Evolutionary conservation across 2,329 filamentous ascomycete genomes (phyloP).

Genomic region (Arthrinium puccinioides): DNA sequence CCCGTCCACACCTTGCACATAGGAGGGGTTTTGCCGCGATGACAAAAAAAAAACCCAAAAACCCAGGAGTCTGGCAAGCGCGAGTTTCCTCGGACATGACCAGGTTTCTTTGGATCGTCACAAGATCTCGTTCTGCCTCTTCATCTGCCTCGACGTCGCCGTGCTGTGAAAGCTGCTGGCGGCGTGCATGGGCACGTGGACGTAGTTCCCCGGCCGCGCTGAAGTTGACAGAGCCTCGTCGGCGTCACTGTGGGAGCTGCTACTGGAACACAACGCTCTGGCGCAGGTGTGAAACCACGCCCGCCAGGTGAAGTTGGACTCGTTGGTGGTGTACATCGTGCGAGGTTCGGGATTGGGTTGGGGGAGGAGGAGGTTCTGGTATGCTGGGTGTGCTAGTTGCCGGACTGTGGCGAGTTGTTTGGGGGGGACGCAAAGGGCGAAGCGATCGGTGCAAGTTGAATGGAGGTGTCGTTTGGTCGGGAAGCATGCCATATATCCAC

Average conservation of each 20-base stretch:
- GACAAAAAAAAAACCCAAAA: no score
- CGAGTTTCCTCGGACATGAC: no score
- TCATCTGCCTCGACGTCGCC: slow-evolving; percentile 31
- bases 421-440: no score
- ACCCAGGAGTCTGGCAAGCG: no score
- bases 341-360: not conserved
- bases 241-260: not conserved
- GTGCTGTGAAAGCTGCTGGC: slow-evolving; percentile 33
- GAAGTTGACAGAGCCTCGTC: not conserved
- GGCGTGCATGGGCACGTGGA: slow-evolving; percentile 32
- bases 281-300: not conserved
- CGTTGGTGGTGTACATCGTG: not conserved
- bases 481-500: no score
- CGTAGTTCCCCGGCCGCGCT: slow-evolving; percentile 2
- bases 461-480: no score
- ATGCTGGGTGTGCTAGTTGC: not conserved
- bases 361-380: no score
- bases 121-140: slow-evolving; percentile 26
- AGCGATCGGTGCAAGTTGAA: no score
- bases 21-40: no score
- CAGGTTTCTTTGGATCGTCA: no score
- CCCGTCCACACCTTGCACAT: no score
- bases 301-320: no score
- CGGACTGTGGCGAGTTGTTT: not conserved
- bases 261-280: not conserved